Evolutionary conservation across 768 basidiomycete species (phyloP), one percentile per base, ranked within the genome.

Genomic region (Leccinum subgranulosum): DNA sequence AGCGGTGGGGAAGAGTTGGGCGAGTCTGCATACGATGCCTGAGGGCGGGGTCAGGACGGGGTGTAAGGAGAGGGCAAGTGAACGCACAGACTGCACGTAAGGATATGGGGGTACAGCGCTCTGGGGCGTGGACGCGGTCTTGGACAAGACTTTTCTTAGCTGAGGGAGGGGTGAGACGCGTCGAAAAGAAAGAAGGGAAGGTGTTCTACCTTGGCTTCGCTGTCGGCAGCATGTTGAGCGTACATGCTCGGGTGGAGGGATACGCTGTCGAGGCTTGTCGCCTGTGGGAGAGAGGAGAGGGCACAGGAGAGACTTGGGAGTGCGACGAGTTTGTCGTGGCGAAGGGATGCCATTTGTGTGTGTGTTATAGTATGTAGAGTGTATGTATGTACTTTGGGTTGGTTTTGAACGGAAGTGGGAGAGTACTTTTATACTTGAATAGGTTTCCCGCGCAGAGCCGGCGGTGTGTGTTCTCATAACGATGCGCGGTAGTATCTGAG

Each of bases 221-320:
- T 88, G 71, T 88, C 83, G 5, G 84, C 82, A 33, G 84, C 82
- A 34, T 82, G 81, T 56, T 83, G 81, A 1, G 84, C 82, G 66
- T 86, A 87, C 85, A 87, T 84, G 65, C 77, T 81, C 1, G 82
- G 83, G 72, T 91, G 88, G 1, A 92, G 75, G 1, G 83, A 75
- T 28, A 92, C 79, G 64, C 78, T 79, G 63, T 82, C 80, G 52
- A 92, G 77, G 73, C 81, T 87, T 65, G 84, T 88, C 9, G 89
- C 89, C 63, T 86, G 82, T 0, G 89, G 87, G 39, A 91, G 79
- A 1, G 83, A 76, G 52, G 86, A 83, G 53, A 92, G 81, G 3
- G 85, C 81, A 39, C 78, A 83, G 27, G 89, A 85, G 48, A 91
- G 75, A 64, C 83, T 85, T n/a, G 89, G 89, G 62, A 87, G 84